phyloP scores from a whole-genome alignment of 306 rosid genomes.

The Rubus idaeus region DNA sequence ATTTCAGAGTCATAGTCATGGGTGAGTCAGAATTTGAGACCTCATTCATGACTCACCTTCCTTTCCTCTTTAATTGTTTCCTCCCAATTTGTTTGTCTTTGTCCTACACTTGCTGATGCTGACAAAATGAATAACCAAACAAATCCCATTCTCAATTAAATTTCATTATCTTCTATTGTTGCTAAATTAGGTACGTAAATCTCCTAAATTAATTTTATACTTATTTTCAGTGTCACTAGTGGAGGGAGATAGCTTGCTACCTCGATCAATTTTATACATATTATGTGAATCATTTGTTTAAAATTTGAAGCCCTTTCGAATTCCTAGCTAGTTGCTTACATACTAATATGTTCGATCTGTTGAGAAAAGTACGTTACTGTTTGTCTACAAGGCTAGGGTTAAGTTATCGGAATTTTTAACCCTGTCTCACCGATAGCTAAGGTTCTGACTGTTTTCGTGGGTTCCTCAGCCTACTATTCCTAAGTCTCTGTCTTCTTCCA shows the following conservation, averaged over 20 bases:
- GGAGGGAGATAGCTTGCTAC: constrained; percentile 9
- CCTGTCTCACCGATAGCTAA: too few species aligned
- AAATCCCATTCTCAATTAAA: constrained; percentile 9
- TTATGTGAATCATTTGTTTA: not conserved
- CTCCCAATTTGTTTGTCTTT: not conserved
- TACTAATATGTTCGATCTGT: too few species aligned
- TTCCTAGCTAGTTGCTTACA: too few species aligned
- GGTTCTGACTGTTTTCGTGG: too few species aligned
- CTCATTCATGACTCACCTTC: constrained; percentile 42
- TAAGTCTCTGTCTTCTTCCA: too few species aligned
- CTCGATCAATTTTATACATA: not conserved
- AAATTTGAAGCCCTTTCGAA: not conserved
- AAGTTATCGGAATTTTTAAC: too few species aligned
- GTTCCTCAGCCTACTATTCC: too few species aligned
- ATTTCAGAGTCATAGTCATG: constrained; percentile 39
- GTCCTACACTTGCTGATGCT: not conserved
- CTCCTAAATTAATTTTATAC: not conserved
- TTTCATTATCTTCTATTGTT: constrained; percentile 12
- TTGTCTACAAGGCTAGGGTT: too few species aligned
- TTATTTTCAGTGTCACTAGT: not conserved
- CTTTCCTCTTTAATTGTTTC: constrained; percentile 1
- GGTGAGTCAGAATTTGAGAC: constrained; percentile 52
- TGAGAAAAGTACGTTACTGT: too few species aligned
- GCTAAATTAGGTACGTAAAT: constrained; percentile 19
- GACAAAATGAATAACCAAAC: not conserved